Base-by-base conservation (phyloP, 352 stramenopile genomes). In the Pythium dissimile region DNA sequence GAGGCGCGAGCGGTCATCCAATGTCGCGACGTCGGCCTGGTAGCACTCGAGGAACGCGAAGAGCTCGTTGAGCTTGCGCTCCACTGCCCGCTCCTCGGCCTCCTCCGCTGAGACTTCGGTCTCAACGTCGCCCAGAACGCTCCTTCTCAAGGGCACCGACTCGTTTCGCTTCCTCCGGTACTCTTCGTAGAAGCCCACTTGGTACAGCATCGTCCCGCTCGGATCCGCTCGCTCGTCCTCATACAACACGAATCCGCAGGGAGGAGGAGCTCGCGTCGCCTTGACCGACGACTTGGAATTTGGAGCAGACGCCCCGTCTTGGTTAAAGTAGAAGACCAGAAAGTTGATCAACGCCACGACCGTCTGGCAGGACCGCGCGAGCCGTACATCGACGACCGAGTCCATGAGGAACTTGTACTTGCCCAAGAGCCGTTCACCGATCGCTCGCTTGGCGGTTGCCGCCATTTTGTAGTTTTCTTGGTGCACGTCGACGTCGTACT, bases 391-490 rank as follows among this genome's bases (percentile, higher is more conserved):
- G 5, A 86, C 66, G 23, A 89, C 77, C 0, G 81, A 77, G 24
- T 89, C 78, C 56, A 86, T 80, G n/a, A 91, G 55, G 35, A 91
- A 91, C 32, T 71, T 57, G 56, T 84, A 62, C 58, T 91, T 91
- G 37, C 69, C 63, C 15, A 86, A 37, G 27, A 91, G 48, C 20
- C 82, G 79, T 15, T 67, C 61, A 4, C 73, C 78, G 43, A 81
- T 64, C 6, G 74, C 64, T 2, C 59, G 48, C 7, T 68, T 65
- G 12, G 59, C 60, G 1, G 45, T 23, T 1, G 48, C 20, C 42
- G 67, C 30, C 20, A 62, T 11, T 18, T 28, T 23, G 26, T 43
- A 16, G 38, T 54, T 44, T 11, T 39, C 21, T 21, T 62, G 16
- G 53, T 62, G 24, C 39, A 49, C 26, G 9, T 38, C 51, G 3